Evolutionary conservation across 164 flowering plant species (phyloP), one percentile per base, ranked within the genome.

Genomic region (Akebia trifoliata): DNA sequence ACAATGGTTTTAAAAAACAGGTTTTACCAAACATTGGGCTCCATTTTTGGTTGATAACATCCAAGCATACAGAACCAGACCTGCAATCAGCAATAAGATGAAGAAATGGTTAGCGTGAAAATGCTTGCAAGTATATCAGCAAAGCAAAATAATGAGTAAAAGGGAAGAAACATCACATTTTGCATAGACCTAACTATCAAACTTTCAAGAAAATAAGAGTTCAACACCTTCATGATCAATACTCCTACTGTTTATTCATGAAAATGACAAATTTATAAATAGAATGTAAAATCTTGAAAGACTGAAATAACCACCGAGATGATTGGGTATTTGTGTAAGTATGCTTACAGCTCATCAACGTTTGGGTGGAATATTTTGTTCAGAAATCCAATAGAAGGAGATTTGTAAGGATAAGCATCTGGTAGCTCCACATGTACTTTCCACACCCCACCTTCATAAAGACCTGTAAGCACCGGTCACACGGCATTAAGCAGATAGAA

Each of bases 61-160:
- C 97, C 85, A 93, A 80, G 82, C 98, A 93, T 22, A 89, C 92
- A 54, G 98, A 87, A 57, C 98, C 98, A 49, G 97, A 93, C 69
- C 98, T 93, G 86, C 72, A 66, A 62, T 49, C 42, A 12, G 53
- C 4, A 57, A 35, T 8, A 50, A 56, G n/a, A 14, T 14, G n/a
- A n/a, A n/a, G n/a, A 37, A 12, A n/a, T 26, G 47, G 20, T 48
- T 15, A 40, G 60, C 56, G 36, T 43, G 29, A 35, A 8, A 35
- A 2, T 22, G 12, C 32, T 25, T 38, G 32, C 17, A 37, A 9
- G 38, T 20, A 15, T 39, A 26, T 25, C 15, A 39, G 31, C 8
- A 37, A 39, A 24, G 15, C 0, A 10, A 53, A 36, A 22, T 35
- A 15, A 36, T 21, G 3, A 34, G n/a, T n/a, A n/a, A n/a, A n/a